Conservation (phyloP, 2,329 filamentous ascomycete species). For the Aspergillus sp. region DNA sequence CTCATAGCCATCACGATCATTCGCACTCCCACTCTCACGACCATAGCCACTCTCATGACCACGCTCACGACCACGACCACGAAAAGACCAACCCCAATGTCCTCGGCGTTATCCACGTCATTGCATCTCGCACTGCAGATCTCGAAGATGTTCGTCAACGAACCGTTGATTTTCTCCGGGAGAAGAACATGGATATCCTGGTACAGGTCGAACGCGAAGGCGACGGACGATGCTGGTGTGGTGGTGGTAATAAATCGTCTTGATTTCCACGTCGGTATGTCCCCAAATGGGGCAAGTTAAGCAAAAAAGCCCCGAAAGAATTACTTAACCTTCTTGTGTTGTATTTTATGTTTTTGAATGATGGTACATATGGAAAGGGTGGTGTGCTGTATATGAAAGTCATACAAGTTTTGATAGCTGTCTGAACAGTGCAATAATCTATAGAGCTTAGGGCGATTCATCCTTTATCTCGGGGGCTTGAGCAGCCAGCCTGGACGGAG, state of each 20-base stretch:
- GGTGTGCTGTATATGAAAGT: not conserved
- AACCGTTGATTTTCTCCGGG: constrained; percentile 68
- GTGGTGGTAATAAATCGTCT: constrained; percentile 43
- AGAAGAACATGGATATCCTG: constrained; percentile 74
- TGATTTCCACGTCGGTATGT: constrained; percentile 2
- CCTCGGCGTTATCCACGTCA: constrained; percentile 81
- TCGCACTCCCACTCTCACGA: constrained; percentile 31
- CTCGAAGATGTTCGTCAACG: constrained; percentile 80
- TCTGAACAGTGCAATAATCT: too few relatives aligned
- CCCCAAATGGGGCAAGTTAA: too few relatives aligned
- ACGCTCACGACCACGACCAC: constrained; percentile 21
- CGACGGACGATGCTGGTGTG: constrained; percentile 66
- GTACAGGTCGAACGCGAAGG: constrained; percentile 87
- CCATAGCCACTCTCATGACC: constrained; percentile 18
- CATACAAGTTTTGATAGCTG: too few relatives aligned
- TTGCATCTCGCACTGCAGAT: constrained; percentile 69
- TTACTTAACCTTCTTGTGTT: not conserved
- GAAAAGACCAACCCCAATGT: constrained; percentile 44
- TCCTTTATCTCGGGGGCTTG: too few relatives aligned
- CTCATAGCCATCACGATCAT: constrained; percentile 32
- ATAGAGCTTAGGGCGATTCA: too few relatives aligned
- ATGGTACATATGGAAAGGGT: not conserved
- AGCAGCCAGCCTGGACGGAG: too few relatives aligned
- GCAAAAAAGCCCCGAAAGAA: too few relatives aligned
- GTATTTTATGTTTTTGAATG: not conserved